Evolutionary conservation across 2,329 filamentous ascomycete species (phyloP).

Genomic region (Xylariaceae sp.): DNA sequence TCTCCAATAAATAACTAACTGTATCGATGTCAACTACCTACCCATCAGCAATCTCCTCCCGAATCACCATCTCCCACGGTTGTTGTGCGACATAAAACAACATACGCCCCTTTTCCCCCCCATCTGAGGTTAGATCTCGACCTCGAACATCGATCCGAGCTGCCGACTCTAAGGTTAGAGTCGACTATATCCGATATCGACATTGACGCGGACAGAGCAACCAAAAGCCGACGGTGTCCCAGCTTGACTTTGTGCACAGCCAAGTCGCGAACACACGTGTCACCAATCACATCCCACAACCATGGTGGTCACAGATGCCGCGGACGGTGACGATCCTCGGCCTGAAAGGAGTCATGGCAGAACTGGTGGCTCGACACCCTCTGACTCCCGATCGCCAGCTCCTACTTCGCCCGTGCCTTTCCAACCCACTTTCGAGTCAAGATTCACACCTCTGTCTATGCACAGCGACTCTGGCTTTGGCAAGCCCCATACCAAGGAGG

Average conservation of each 20-base stretch:
- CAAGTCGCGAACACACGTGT: slow-evolving; percentile 1
- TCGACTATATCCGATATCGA: too few relatives aligned
- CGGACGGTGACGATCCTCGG: slow-evolving; percentile 24
- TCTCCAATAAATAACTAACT: background rate
- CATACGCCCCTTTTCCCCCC: background rate
- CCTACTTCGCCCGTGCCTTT: slow-evolving; percentile 29
- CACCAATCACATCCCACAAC: slow-evolving; percentile 1
- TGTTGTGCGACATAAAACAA: background rate
- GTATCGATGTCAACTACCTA: too few relatives aligned
- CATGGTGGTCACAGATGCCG: slow-evolving; percentile 22
- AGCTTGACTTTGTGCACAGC: background rate
- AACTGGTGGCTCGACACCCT: slow-evolving; percentile 22
- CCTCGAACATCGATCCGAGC: background rate
- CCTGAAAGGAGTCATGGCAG: slow-evolving; percentile 24
- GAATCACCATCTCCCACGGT: too few relatives aligned
- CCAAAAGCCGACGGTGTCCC: too few relatives aligned
- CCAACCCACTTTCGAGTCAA: slow-evolving; percentile 22
- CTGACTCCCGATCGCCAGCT: slow-evolving; percentile 24
- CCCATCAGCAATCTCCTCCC: too few relatives aligned
- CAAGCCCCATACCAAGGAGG: slow-evolving; percentile 2
- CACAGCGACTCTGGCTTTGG: slow-evolving; percentile 24
- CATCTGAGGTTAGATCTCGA: background rate
- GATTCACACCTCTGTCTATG: slow-evolving; percentile 31
- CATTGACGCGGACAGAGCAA: too few relatives aligned
- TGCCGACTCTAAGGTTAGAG: too few relatives aligned